Evolutionary conservation across 305 asterid species (phyloP), one percentile per base, ranked within the genome.

Genomic region (Fraxinus latifolia): DNA sequence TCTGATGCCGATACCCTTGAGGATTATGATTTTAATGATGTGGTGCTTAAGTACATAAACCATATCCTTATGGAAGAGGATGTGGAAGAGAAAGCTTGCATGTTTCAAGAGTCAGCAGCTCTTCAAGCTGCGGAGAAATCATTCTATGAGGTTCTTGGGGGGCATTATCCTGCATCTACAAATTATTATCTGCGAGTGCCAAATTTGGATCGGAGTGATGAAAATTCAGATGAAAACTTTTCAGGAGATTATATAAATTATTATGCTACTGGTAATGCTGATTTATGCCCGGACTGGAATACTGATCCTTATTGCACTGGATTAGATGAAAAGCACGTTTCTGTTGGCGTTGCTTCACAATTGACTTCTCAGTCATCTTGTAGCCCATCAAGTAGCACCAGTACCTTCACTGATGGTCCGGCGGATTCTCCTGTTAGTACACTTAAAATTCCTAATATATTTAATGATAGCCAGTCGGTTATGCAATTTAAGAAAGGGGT

Each of bases 21-120:
- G 83, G 98, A 94, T 83, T 92, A 71, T 36, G 98, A 94, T 83
- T 92, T 94, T 81, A 91, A 90, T 79, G 97, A 94, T 86, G 92
- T 68, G 68, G 93, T 91, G 34, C 92, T 94, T 21, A 89, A 86
- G 84, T 94, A 93, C 39, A 93, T 94, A 47, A 90, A 79, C 78
- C 92, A 92, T 29, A 92, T 94, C 80, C 96, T 94, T 78, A 87
- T 93, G 92, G 98, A 94, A 83, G 98, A 93, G 82, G 93, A 92
- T 23, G 92, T 90, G 87, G 97, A 91, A 83, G 97, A 90, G 25
- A 93, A 91, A 81, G 80, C 87, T 2, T 84, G 93, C 76, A 89
- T 83, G 92, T 89, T 94, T 84, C 97, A 87, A 70, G 94, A 91
- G 72, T 90, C 95, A 34, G 89, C 92, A 3, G 97, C 98, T 53